phyloP scores from a whole-genome alignment of 2,329 filamentous ascomycete species.

The Fusarium pseudocircinatum region DNA sequence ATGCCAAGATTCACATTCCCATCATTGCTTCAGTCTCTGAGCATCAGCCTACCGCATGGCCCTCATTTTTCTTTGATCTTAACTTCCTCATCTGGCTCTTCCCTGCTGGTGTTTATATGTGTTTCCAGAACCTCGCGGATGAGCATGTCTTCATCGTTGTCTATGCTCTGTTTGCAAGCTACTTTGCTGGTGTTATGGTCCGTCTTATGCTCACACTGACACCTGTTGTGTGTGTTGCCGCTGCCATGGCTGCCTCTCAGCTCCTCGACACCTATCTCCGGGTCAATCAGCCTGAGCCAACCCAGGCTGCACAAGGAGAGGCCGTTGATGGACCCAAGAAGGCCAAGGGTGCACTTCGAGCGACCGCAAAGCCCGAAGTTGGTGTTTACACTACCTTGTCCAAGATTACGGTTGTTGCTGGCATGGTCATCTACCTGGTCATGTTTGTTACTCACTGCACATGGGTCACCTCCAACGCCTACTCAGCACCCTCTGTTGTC shows the following conservation, averaged over 20 bases:
- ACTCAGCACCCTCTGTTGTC: constrained; percentile 97
- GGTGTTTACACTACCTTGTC: constrained; percentile 86
- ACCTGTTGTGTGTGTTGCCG: constrained; percentile 93
- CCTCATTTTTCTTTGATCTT: constrained; percentile 98
- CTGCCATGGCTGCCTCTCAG: constrained; percentile 86
- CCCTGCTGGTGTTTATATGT: constrained; percentile 97
- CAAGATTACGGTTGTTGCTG: constrained; percentile 79
- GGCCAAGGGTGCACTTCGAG: constrained; percentile 66
- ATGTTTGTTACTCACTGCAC: constrained; percentile 98
- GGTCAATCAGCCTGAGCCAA: constrained; percentile 67
- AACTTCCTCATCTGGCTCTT: constrained; percentile 99
- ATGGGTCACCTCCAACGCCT: constrained; percentile 99
- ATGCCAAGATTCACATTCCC: constrained; percentile 98
- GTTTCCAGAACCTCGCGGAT: constrained; percentile 91
- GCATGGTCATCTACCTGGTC: constrained; percentile 81
- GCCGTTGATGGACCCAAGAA: constrained; percentile 67
- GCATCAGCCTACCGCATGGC: constrained; percentile 98
- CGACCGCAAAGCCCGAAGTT: constrained; percentile 76
- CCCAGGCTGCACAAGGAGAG: constrained; percentile 52
- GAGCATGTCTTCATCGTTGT: constrained; percentile 99
- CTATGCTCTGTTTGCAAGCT: constrained; percentile 95
- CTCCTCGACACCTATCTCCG: constrained; percentile 89
- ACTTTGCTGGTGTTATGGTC: constrained; percentile 99
- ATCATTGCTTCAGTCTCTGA: constrained; percentile 99
- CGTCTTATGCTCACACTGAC: constrained; percentile 98